Evolutionary conservation across 139 green algal genomes (phyloP).

Genomic region (Axilococcus clingmanii): DNA sequence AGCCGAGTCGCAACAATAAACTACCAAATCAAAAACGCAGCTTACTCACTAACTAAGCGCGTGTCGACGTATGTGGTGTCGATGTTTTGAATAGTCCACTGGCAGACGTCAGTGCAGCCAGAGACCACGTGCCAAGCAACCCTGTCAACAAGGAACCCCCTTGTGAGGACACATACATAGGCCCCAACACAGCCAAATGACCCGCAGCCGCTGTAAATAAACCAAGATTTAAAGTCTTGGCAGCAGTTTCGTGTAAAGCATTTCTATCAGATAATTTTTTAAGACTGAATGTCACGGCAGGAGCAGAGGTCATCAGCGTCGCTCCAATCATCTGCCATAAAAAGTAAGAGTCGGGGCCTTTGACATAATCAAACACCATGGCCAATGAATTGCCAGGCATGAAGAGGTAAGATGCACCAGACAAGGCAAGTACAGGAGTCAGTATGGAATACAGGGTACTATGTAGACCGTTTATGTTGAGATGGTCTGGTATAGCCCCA

Average conservation of each 20-base stretch:
- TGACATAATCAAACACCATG: conserved; percentile 15
- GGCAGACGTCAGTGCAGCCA: neutral
- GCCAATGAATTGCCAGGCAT: conserved; percentile 5
- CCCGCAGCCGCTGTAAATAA: neutral
- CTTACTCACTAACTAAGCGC: no score
- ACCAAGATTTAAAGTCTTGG: conserved; percentile 13
- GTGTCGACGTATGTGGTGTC: no score
- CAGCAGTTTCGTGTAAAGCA: neutral
- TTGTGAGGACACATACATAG: neutral
- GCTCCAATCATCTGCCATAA: conserved; percentile 17
- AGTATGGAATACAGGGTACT: conserved; percentile 11
- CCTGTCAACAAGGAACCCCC: conserved; percentile 2
- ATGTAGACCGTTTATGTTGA: conserved; percentile 18
- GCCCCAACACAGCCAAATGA: conserved; percentile 13
- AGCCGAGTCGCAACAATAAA: no score
- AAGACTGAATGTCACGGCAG: conserved; percentile 15
- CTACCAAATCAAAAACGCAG: no score
- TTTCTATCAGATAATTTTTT: conserved; percentile 11
- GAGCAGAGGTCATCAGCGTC: conserved; percentile 11
- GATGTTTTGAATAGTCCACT: no score
- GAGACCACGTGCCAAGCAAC: conserved; percentile 11
- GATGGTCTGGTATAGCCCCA: conserved; percentile 17
- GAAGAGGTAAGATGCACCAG: conserved; percentile 18
- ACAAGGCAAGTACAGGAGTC: conserved; percentile 11
- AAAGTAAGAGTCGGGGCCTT: conserved; percentile 13